These are phyloP conservation scores for Mycena sp. DNA, from an alignment of 1,284 basidiomycete genomes.

Conservation along the genomic window DNA sequence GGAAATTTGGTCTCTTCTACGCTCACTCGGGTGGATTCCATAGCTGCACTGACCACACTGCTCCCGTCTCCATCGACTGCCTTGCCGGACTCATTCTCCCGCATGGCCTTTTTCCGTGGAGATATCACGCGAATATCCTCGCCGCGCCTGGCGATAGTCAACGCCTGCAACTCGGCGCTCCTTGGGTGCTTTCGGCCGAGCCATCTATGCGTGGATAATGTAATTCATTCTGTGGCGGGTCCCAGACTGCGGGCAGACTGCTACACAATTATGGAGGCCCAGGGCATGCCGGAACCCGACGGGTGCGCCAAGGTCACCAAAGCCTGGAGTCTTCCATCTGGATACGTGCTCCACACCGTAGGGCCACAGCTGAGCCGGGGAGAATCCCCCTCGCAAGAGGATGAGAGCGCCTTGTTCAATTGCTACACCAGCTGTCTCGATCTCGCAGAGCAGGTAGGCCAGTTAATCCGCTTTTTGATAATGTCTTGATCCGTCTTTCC, in stretches of 20 bases:
- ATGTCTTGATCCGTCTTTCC: not conserved
- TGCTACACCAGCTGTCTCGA: conserved; percentile 17
- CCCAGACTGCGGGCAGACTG: conserved; percentile 9
- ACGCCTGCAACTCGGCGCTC: conserved; percentile 6
- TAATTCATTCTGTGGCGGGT: conserved; percentile 7
- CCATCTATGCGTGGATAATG: conserved; percentile 7
- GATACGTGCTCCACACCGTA: conserved; percentile 12
- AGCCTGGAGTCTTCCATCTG: conserved; percentile 10
- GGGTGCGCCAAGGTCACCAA: conserved; percentile 8
- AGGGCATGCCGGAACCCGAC: conserved; percentile 7
- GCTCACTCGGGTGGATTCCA: not conserved
- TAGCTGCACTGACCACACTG: not conserved
- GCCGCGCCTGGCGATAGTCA: conserved; percentile 3
- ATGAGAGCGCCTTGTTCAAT: not conserved
- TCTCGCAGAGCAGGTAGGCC: conserved; percentile 4
- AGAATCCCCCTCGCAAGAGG: not conserved
- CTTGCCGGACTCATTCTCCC: not conserved
- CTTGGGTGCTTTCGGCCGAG: conserved; percentile 8
- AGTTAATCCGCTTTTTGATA: not conserved
- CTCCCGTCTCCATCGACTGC: not conserved
- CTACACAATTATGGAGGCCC: conserved; percentile 10
- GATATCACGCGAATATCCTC: conserved; percentile 12
- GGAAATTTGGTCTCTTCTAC: not conserved
- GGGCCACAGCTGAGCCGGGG: conserved; percentile 6
- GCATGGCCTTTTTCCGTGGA: conserved; percentile 6